Evolutionary conservation across 2,329 filamentous ascomycete species (phyloP).

Genomic region (Paraphaeosphaeria sporulosa): DNA sequence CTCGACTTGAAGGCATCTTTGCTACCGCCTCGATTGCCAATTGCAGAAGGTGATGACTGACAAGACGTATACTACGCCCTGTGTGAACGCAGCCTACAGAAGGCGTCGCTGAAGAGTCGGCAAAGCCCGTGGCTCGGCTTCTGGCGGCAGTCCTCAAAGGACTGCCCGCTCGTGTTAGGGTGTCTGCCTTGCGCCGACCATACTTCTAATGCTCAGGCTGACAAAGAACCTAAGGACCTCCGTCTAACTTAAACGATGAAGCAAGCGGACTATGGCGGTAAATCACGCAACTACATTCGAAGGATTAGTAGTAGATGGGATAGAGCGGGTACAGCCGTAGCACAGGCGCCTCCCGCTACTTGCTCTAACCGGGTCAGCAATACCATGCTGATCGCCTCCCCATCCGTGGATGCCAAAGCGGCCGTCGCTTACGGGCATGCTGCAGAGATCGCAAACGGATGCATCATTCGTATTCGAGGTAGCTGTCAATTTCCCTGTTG

Average conservation of each 20-base stretch:
- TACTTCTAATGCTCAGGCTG: background rate
- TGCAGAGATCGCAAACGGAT: slow-evolving; percentile 70
- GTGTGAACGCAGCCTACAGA: background rate
- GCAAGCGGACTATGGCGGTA: background rate
- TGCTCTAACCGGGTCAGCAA: slow-evolving; percentile 27
- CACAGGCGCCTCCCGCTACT: slow-evolving; percentile 59
- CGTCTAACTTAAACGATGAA: too few species aligned
- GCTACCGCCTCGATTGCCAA: background rate
- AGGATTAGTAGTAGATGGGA: slow-evolving; percentile 24
- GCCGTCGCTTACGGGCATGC: slow-evolving; percentile 68
- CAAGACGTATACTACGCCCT: background rate
- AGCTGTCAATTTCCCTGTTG: slow-evolving; percentile 78
- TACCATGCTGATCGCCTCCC: slow-evolving; percentile 63
- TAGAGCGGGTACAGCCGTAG: slow-evolving; percentile 76
- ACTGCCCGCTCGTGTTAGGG: background rate
- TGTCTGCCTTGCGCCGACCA: too few species aligned
- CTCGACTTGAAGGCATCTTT: background rate
- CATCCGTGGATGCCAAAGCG: slow-evolving; percentile 70
- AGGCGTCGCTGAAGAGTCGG: background rate
- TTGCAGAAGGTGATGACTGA: background rate
- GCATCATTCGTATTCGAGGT: slow-evolving; percentile 40
- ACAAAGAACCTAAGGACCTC: background rate
- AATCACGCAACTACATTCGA: slow-evolving; percentile 14
- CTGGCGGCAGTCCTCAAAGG: background rate
- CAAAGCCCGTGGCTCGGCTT: background rate